Evolutionary conservation across 2,329 filamentous ascomycete genomes (phyloP).

Genomic region (Apiospora pterosperma): DNA sequence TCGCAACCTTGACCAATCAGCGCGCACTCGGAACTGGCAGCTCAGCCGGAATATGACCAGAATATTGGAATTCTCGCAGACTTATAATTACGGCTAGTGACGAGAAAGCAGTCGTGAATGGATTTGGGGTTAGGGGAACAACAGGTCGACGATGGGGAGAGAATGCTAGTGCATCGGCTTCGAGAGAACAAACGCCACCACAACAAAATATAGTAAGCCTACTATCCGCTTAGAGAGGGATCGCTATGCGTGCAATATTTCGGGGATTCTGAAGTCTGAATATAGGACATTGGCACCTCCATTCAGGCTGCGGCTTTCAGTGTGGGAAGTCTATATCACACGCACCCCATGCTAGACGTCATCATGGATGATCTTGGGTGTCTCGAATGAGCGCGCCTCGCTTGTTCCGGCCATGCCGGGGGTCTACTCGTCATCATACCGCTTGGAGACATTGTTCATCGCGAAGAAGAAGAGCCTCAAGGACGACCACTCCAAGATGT

Average conservation of each 20-base stretch:
- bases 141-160: not conserved
- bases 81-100: not conserved
- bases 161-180: not conserved
- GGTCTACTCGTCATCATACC: conserved; percentile 58
- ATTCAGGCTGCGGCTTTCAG: conserved; percentile 36
- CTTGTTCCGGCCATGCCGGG: conserved; percentile 55
- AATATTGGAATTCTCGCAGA: not conserved
- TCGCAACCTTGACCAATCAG: not conserved
- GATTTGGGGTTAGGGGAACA: not conserved
- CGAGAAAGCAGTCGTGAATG: not conserved
- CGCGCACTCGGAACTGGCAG: not conserved
- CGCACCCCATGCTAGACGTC: conserved; percentile 56
- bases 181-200: not conserved
- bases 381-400: conserved; percentile 53
- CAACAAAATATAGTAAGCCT: not conserved
- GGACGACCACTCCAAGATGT: not conserved
- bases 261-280: not conserved
- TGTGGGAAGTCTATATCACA: conserved; percentile 61
- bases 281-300: not conserved
- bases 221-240: not conserved
- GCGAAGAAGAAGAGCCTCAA: conserved; percentile 20
- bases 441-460: conserved; percentile 42
- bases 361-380: conserved; percentile 51
- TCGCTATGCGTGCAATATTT: not conserved
- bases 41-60: not conserved